Base-by-base conservation (phyloP, 257 asterid species). In the Galeopsis tetrahit region DNA sequence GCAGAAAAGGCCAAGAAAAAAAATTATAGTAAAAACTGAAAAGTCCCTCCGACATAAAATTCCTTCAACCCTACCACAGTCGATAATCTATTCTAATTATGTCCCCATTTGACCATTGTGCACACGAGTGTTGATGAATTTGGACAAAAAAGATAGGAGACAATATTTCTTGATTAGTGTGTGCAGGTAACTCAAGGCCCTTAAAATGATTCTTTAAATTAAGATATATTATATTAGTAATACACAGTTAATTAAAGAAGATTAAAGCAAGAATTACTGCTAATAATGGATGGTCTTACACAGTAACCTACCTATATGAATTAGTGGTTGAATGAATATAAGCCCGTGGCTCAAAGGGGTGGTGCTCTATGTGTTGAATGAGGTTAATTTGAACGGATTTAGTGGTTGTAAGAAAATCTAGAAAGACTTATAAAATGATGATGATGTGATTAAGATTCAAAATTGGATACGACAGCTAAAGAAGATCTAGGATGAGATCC, bases 401-500 rank as follows among this genome's bases (percentile, higher is more conserved):
- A 17, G 68, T 63, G 31, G 86, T 80, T 85, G 85, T 62, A 77
- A 70, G 82, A 32, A 79, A 70, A 82, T 82, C 84, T 53, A 74
- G 40, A 56, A 48, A 21, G 28, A 21, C 28, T 0, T 21, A 21
- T 21, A 21, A 21, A 21, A 21, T 21, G 28, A 21, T 21, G 28
- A 53, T 88, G 87, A 84, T 84, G 89, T 52, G 70, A 75, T 73
- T 78, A 85, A 52, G 56, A 49, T 49, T 49, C 28, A 49, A 49
- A 49, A 49, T n/a, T n/a, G 56, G 56, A 49, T 49, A 4, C 7
- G 55, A 77, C 88, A 87, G 83, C 91, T 84, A 84, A 73, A 80
- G 80, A 88, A 86, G 85, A 92, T 90, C 96, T 90, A 86, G 77
- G 82, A 84, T 80, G 83, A 77, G 90, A 90, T 92, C 87, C 79